Evolutionary conservation across 331 rosid genomes (phyloP), one percentile per base, ranked within the genome.

Genomic region (Stylosanthes scabra): DNA sequence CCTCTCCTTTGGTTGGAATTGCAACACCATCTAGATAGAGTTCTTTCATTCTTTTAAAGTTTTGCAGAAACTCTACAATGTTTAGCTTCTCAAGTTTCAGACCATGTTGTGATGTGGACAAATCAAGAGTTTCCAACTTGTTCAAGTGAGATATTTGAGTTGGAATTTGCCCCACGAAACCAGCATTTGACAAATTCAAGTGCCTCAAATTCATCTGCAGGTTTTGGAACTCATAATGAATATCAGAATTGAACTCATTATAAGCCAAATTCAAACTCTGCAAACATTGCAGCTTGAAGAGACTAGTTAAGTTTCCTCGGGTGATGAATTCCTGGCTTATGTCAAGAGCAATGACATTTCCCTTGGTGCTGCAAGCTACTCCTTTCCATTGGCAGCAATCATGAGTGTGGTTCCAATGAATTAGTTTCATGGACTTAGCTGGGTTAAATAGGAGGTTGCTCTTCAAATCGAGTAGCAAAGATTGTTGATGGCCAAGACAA

Each of bases 301-400:
- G 82, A 58, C 29, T 1, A 8, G 63, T 84, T 2, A 78, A 83
- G 47, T 64, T 25, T 2, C 63, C 76, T 0, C 74, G 81, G 0
- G 46, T 55, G 42, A 84, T 78, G 8, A 9, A 20, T 25, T 81
- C 85, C 0, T 2, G n/a, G 44, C 83, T 80, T 2, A 89, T 1
- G 68, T 83, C 75, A 60, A 87, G 86, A 13, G 68, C 78, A 16
- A 70, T 49, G n/a, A 89, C 81, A 44, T 2, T 65, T 7, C 87
- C 75, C 37, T 31, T 59, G 8, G 25, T 20, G 25, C 25, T 40
- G 3, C 85, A 88, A 6, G 57, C 67, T 40, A 84, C 81, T 5
- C 91, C 91, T 3, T 9, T 28, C 96, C 88, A 90, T 5, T 16
- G 8, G 49, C 90, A 84, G 5, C 82, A 86, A 69, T 81, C 78